Base-by-base conservation (phyloP, 768 basidiomycete genomes). In the Podaxis sp. region DNA sequence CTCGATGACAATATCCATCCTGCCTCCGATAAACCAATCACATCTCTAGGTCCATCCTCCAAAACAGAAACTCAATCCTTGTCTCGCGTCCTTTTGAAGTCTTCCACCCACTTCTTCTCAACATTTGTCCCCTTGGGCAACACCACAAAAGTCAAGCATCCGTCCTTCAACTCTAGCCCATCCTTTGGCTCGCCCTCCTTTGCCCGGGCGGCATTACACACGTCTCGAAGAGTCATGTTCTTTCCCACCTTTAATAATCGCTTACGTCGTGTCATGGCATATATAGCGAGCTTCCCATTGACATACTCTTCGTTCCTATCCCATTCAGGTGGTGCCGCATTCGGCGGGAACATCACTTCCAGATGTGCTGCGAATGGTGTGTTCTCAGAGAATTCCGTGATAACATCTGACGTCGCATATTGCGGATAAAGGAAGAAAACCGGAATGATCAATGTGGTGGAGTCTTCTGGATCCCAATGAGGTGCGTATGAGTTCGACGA, bases 401-500 rank as follows among this genome's bases (percentile, higher is more conserved):
- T 90, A 61, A 95, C 81, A 73, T 99, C 97, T 28, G 95, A 93
- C 4, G 86, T 93, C 10, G 88, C 84, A 64, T 94, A 80, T 70
- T 93, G 88, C 5, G 97, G 97, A 73, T 98, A 97, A 62, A 98
- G 80, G 74, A 98, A 90, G 78, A 97, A 92, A 44, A 90, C 88
- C 1, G 97, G 96, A 69, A 97, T 71, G 63, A 96, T 73, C 11
- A 96, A 80, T 0, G 85, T 86, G 59, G 84, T 75, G 59, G 83
- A 69, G 72, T 87, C 89, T 62, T 88, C 85, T 2, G 81, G 70
- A 68, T 90, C 87, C 66, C 89, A 89, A 58, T 83, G 81, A 6
- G 91, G 86, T 54, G 74, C 72, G 68, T 83, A 87, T 5, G 84
- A 84, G 67, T 82, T 85, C 55, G 76, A 76, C 40, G 79, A 75